Evolutionary conservation across 768 basidiomycete species (phyloP).

Genomic region (Ramaria rubella): DNA sequence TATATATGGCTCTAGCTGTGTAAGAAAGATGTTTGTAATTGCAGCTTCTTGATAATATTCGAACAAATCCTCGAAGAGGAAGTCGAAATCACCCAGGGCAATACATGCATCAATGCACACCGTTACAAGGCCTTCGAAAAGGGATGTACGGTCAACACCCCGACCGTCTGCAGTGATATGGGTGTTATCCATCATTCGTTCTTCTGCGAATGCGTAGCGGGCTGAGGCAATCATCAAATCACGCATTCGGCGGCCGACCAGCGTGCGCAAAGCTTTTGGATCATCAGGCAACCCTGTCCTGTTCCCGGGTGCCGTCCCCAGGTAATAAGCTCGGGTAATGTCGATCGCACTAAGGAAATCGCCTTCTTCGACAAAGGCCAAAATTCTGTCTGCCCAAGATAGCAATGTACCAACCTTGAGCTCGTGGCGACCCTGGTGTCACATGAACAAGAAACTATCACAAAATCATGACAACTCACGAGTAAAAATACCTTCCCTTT

Average conservation of each 20-base stretch:
- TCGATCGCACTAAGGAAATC: slow-evolving; percentile 91
- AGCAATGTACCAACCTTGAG: slow-evolving; percentile 78
- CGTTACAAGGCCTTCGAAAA: slow-evolving; percentile 84
- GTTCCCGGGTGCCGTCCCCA: slow-evolving; percentile 76
- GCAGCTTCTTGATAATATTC: slow-evolving; percentile 81
- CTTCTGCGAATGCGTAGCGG: slow-evolving; percentile 89
- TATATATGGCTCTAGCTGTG: slow-evolving; percentile 75
- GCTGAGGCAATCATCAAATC: slow-evolving; percentile 85
- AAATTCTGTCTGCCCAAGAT: slow-evolving; percentile 92
- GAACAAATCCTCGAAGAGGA: slow-evolving; percentile 90
- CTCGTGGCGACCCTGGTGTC: slow-evolving; percentile 51
- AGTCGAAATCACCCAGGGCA: slow-evolving; percentile 72
- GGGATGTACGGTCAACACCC: slow-evolving; percentile 84
- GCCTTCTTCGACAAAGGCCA: slow-evolving; percentile 75
- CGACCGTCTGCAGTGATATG: slow-evolving; percentile 76
- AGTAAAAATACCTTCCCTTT: slow-evolving; percentile 89
- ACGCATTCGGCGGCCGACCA: slow-evolving; percentile 70
- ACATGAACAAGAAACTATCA: slow-evolving; percentile 5
- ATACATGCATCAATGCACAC: slow-evolving; percentile 75
- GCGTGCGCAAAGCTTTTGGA: slow-evolving; percentile 43
- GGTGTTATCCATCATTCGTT: slow-evolving; percentile 86
- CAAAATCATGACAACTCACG: slow-evolving; percentile 41
- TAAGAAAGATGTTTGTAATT: slow-evolving; percentile 79
- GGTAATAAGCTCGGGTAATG: slow-evolving; percentile 73
- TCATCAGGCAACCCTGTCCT: slow-evolving; percentile 78